Evolutionary conservation across 306 rosid species (phyloP), one percentile per base, ranked within the genome.

Genomic region (Cucurbita moschata): DNA sequence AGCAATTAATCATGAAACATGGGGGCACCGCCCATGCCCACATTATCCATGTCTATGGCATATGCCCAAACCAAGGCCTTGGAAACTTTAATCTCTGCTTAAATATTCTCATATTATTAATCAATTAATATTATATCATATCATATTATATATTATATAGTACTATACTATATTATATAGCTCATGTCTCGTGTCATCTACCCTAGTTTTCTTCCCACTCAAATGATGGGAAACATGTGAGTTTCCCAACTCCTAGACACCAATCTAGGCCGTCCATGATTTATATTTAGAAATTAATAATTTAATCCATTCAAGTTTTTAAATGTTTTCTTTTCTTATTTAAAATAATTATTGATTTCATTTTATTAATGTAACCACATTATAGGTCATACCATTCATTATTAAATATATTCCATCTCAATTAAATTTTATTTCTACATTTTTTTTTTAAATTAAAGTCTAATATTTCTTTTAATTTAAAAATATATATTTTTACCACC

Each of bases 1-100:
- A 40, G n/a, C 8, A 40, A 39, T 7, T 16, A 40, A 40, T 38
- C 15, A 64, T 16, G 51, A 64, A 64, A 64, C 71, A 64, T 64
- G 71, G 71, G 71, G 71, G 71, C 71, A 64, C 71, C 51, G 71
- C 71, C 71, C 71, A 40, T 18, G 51, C 30, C 51, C 71, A 39
- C 71, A 64, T 64, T 37, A 61, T 61, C 67, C 71, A 64, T 39
- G 35, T 23, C 51, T 3, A 64, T 64, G 71, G 4, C 71, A 64
- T 64, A 64, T 61, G 67, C 44, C 44, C 14, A 60, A 14, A 61
- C 46, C 3, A 6, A 35, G 46, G 12, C 44, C 37, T 14, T 35
- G 67, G 5, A 16, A 61, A 35, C 19, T 61, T 61, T 61, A 35
- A 14, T 61, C 15, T 60, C 2, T 37, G 10, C 7, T 35, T 30